A percentile compares a stretch with the other conserved stretches of the same genome.
phyloP scores from a whole-genome alignment of 75 land plant species.

The Ceratopteris richardii region DNA sequence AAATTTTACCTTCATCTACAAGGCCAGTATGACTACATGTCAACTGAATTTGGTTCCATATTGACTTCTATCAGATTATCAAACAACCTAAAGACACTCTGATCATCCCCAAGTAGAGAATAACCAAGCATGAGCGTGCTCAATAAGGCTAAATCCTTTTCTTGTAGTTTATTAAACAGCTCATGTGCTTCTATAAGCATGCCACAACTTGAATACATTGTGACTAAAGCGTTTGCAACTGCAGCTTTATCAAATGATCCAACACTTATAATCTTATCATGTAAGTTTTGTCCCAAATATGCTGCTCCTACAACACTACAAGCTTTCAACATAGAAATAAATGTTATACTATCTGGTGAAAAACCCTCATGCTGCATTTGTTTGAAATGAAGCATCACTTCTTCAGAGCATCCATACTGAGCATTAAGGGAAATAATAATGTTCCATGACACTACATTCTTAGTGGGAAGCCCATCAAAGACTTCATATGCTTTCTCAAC shows the following conservation, averaged over 20 bases:
- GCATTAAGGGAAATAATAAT: constrained; percentile 46
- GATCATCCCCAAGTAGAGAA: background rate
- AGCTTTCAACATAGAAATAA: constrained; percentile 36
- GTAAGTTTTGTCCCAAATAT: background rate
- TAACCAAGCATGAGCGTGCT: background rate
- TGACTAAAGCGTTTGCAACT: background rate
- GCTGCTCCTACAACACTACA: constrained; percentile 36
- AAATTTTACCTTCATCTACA: constrained; percentile 4
- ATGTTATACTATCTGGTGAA: constrained; percentile 37
- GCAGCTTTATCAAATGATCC: background rate
- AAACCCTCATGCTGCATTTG: constrained; percentile 33
- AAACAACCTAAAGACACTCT: background rate
- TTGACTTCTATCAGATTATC: background rate
- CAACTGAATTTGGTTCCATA: background rate
- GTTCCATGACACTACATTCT: constrained; percentile 50
- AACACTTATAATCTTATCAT: background rate
- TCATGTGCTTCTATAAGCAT: constrained; percentile 2
- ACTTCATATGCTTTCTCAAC: constrained; percentile 21
- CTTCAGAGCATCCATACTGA: constrained; percentile 37
- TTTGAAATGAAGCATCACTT: constrained; percentile 29
- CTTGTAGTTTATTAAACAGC: background rate
- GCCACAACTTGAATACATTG: constrained; percentile 5
- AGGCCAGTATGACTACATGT: constrained; percentile 14
- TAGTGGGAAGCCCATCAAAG: constrained; percentile 38
- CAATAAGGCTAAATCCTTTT: background rate